Evolutionary conservation across 179 eudicot species (phyloP).

Genomic region (Drosera spatulata): DNA sequence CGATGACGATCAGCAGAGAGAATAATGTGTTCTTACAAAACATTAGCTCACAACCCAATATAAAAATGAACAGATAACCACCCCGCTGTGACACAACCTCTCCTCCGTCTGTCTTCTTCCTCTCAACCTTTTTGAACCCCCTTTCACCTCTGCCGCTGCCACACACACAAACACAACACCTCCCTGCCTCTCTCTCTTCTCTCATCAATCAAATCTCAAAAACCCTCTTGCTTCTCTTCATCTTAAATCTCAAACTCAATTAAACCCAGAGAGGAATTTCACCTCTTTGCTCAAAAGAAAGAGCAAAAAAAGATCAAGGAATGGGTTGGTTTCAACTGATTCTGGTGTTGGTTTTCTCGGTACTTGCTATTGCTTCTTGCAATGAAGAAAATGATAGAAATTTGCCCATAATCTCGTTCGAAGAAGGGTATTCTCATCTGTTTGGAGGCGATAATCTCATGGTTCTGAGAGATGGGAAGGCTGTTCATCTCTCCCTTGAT

Average conservation of each 20-base stretch:
- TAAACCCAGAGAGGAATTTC: no score
- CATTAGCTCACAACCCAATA: no score
- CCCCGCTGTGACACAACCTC: neutral
- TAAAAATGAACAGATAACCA: no score
- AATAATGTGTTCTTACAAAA: no score
- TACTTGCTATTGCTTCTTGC: conserved; percentile 6
- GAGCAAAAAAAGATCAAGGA: neutral
- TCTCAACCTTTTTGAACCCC: neutral
- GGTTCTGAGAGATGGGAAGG: conserved; percentile 73
- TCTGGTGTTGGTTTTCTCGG: neutral
- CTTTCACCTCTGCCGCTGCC: no score
- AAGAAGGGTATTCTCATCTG: conserved; percentile 84
- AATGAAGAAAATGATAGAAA: conserved; percentile 20
- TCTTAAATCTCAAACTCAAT: no score
- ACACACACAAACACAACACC: no score
- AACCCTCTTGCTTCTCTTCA: no score
- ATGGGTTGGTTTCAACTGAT: conserved; percentile 13
- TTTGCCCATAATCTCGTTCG: conserved; percentile 62
- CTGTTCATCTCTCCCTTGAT: conserved; percentile 78
- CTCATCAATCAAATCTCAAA: no score
- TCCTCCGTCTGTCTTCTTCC: neutral
- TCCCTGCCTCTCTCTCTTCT: no score
- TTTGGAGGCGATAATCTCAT: conserved; percentile 84
- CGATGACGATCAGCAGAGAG: no score
- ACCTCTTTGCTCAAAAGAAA: neutral